A percentile compares a stretch with the other conserved stretches of the same genome.
Evolutionary conservation across 371 early-diverging fungal genomes (phyloP).

Genomic region (Parasitella parasitica): DNA sequence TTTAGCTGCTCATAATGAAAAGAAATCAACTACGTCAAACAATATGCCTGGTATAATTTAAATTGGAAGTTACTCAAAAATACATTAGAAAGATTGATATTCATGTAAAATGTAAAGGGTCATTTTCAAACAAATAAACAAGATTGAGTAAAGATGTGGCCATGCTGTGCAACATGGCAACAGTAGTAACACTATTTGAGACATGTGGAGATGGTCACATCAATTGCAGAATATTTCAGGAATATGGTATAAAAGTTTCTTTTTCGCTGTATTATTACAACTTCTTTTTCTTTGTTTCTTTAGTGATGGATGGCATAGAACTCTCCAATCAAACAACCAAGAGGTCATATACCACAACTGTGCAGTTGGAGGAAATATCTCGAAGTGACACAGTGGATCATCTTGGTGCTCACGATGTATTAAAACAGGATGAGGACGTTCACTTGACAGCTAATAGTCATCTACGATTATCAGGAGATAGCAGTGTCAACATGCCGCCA

Average conservation of each 20-base stretch:
- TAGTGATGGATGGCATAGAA: constrained; percentile 9
- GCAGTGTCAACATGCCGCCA: background rate
- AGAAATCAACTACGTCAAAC: no score
- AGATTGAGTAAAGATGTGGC: no score
- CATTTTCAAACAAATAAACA: no score
- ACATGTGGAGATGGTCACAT: background rate
- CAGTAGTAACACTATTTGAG: no score
- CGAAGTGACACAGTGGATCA: background rate
- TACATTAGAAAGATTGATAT: no score
- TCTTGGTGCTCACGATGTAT: background rate
- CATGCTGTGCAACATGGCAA: no score
- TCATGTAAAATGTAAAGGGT: no score
- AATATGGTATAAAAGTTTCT: background rate
- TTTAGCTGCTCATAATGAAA: no score
- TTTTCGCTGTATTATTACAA: no score
- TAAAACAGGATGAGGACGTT: background rate
- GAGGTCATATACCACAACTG: background rate
- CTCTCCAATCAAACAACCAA: background rate
- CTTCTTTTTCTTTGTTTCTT: background rate
- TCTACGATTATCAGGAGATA: background rate
- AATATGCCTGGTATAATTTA: no score
- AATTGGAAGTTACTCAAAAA: no score
- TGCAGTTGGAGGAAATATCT: background rate
- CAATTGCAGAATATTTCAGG: background rate
- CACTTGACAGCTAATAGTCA: background rate